These are phyloP conservation scores for Xylariales sp. DNA, from an alignment of 2,329 filamentous ascomycete genomes.

Conservation along the genomic window DNA sequence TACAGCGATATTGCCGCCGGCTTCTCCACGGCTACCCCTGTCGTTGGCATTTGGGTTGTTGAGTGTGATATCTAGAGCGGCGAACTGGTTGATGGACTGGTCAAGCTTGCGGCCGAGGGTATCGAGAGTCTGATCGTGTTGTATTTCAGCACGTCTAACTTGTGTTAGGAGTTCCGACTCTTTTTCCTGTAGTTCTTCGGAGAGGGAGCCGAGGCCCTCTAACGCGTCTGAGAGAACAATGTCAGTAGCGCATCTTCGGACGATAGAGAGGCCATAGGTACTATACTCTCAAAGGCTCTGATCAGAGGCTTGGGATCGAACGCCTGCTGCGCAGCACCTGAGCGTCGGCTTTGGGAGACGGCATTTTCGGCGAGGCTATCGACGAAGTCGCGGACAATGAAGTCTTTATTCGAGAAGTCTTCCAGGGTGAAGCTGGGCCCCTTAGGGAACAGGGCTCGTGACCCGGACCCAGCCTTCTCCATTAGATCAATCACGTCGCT, in stretches of 20 bases:
- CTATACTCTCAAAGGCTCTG: conserved; percentile 84
- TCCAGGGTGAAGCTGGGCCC: conserved; percentile 88
- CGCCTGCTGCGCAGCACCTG: conserved; percentile 69
- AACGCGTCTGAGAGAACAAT: conserved; percentile 63
- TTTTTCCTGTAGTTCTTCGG: conserved; percentile 86
- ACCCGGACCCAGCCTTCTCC: conserved; percentile 59
- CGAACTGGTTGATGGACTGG: conserved; percentile 91
- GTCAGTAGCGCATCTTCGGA: conserved; percentile 48
- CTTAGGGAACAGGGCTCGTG: conserved; percentile 78
- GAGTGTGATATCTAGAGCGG: conserved; percentile 85
- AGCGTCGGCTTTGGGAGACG: conserved; percentile 82
- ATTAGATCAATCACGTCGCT: conserved; percentile 48
- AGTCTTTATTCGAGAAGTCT: conserved; percentile 89
- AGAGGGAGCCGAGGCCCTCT: conserved; percentile 75
- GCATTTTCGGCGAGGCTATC: conserved; percentile 90
- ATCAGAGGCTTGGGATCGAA: conserved; percentile 99
- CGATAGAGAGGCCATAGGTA: conserved; percentile 14
- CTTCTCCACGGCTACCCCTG: conserved; percentile 62
- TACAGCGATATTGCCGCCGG: conserved; percentile 88
- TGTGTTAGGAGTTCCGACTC: conserved; percentile 92
- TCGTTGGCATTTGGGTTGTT: conserved; percentile 68
- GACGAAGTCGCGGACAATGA: conserved; percentile 98
- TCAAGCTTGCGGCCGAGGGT: conserved; percentile 90
- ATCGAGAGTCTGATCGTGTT: conserved; percentile 91
- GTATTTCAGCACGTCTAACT: conserved; percentile 88